phyloP scores from a whole-genome alignment of 192 early-diverging fungal genomes.

The Gamsiella multidivaricata region DNA sequence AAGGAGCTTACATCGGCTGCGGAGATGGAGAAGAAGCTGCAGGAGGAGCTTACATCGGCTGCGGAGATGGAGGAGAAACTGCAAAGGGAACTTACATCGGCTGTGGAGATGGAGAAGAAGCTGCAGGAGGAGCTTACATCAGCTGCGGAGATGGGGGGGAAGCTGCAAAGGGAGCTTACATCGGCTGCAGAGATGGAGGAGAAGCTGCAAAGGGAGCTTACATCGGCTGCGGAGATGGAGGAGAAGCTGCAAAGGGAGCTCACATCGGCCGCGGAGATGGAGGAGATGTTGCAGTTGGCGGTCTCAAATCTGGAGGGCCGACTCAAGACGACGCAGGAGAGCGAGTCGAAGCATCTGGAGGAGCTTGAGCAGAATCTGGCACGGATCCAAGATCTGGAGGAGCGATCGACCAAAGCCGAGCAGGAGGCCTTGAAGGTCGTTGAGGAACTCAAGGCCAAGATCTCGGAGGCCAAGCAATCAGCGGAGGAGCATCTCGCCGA shows the following conservation, averaged over 20 bases:
- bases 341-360: slow-evolving; percentile 8
- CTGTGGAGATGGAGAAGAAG: slow-evolving; percentile 43
- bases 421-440: slow-evolving; percentile 28
- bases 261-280: slow-evolving; percentile 19
- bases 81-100: slow-evolving; percentile 7
- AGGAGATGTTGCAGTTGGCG: slow-evolving; percentile 43
- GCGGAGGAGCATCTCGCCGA: slow-evolving; percentile 29
- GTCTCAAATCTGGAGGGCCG: slow-evolving; percentile 32
- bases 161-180: slow-evolving; percentile 28
- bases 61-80: slow-evolving; percentile 48
- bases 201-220: slow-evolving; percentile 32
- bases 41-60: slow-evolving; percentile 8
- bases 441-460: slow-evolving; percentile 38
- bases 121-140: slow-evolving; percentile 22
- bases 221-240: slow-evolving; percentile 25
- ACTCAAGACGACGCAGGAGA: slow-evolving; percentile 18
- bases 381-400: slow-evolving; percentile 42
- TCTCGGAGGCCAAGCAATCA: slow-evolving; percentile 23
- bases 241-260: slow-evolving; percentile 26
- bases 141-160: slow-evolving; percentile 33
- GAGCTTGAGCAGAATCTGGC: slow-evolving; percentile 37
- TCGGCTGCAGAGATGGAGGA: slow-evolving; percentile 33
- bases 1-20: slow-evolving; percentile 6
- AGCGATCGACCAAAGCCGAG: slow-evolving; percentile 44
- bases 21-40: slow-evolving; percentile 49